Evolutionary conservation across 2,329 filamentous ascomycete species (phyloP).

Genomic region (Aspergillus sp.): DNA sequence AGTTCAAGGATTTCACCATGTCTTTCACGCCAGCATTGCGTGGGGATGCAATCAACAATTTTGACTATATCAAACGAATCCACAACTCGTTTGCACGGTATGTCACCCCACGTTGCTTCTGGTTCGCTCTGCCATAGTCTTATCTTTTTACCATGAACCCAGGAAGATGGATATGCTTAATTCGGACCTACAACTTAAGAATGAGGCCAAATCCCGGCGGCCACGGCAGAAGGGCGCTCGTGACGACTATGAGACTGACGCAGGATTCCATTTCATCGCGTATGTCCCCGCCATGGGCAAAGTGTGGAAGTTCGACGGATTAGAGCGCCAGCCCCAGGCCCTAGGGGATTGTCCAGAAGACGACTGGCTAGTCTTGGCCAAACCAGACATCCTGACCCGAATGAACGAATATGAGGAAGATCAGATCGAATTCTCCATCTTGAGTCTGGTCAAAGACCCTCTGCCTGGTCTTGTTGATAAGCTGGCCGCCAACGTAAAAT

Average conservation of each 20-base stretch:
- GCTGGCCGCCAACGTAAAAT: slow-evolving; percentile 40
- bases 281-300: slow-evolving; percentile 68
- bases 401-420: slow-evolving; percentile 60
- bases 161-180: slow-evolving; percentile 69
- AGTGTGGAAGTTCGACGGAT: slow-evolving; percentile 83
- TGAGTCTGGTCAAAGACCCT: slow-evolving; percentile 65
- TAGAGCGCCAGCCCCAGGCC: slow-evolving; percentile 61
- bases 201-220: slow-evolving; percentile 34
- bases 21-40: slow-evolving; percentile 62
- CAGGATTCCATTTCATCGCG: slow-evolving; percentile 78
- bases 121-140: background rate
- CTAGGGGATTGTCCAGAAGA: slow-evolving; percentile 43
- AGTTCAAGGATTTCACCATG: slow-evolving; percentile 66
- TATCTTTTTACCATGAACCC: slow-evolving; percentile 1
- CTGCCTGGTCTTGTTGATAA: slow-evolving; percentile 40
- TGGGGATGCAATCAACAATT: slow-evolving; percentile 65
- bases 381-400: slow-evolving; percentile 55
- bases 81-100: slow-evolving; percentile 82
- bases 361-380: slow-evolving; percentile 61
- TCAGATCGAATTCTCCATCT: slow-evolving; percentile 65
- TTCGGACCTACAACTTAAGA: slow-evolving; percentile 56
- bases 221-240: slow-evolving; percentile 31
- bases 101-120: slow-evolving; percentile 12
- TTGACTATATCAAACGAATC: slow-evolving; percentile 66
- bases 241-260: slow-evolving; percentile 46